Conservation (phyloP, 352 stramenopile species). For the Pythium folliculosum region DNA sequence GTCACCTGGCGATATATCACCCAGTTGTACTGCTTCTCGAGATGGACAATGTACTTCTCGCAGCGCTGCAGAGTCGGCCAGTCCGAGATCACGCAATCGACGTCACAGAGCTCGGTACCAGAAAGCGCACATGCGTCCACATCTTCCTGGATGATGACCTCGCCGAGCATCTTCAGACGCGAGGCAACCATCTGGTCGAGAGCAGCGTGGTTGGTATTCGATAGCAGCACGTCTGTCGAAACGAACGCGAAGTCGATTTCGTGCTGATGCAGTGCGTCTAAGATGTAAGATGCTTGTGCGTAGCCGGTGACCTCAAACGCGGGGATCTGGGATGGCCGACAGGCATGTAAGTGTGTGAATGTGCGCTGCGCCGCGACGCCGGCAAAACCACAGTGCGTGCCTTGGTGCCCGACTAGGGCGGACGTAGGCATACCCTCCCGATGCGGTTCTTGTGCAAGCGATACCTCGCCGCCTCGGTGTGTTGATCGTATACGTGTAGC, state of each 20-base stretch:
- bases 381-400: too few relatives aligned
- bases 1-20: conserved; percentile 9
- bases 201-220: background rate
- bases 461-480: too few relatives aligned
- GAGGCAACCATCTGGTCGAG: conserved; percentile 4
- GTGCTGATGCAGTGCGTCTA: background rate
- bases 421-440: too few relatives aligned
- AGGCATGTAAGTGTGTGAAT: background rate
- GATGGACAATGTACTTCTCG: conserved; percentile 5
- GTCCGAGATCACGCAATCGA: conserved; percentile 19
- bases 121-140: conserved; percentile 2
- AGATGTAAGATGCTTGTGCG: background rate
- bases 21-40: background rate
- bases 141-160: conserved; percentile 1
- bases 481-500: too few relatives aligned
- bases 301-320: conserved; percentile 4
- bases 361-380: background rate
- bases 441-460: too few relatives aligned
- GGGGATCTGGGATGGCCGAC: background rate
- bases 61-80: conserved; percentile 1
- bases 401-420: too few relatives aligned
- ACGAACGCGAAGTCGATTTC: conserved; percentile 8
- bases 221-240: background rate
- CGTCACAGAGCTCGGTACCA: background rate
- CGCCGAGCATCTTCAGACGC: conserved; percentile 5